These are phyloP conservation scores for Sphaerobolus stellatus DNA, from an alignment of 1,284 basidiomycete species.

Conservation along the genomic window DNA sequence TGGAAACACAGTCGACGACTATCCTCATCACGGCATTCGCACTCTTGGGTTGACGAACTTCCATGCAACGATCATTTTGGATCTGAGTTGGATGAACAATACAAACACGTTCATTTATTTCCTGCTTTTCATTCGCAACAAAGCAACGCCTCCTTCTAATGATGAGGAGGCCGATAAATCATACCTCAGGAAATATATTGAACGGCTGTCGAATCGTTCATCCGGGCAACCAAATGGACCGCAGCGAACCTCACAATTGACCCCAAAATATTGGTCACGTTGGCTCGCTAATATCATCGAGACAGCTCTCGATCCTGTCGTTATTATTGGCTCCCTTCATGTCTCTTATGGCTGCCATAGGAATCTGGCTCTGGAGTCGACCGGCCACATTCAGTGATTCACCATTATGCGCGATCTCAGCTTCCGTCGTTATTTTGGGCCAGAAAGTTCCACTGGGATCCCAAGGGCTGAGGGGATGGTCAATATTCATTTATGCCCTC, in stretches of 20 bases:
- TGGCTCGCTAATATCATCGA: neutral
- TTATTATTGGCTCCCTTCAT: neutral
- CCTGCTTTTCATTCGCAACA: neutral
- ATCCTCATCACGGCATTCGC: constrained; percentile 25
- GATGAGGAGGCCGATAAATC: neutral
- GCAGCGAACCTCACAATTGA: neutral
- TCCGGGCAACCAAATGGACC: neutral
- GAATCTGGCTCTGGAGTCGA: neutral
- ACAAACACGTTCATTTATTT: constrained; percentile 18
- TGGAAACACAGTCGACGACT: constrained; percentile 23
- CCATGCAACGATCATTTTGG: constrained; percentile 24
- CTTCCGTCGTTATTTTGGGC: neutral
- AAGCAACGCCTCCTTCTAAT: neutral
- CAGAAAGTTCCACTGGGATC: neutral
- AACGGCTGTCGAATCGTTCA: neutral
- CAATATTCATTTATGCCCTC: neutral
- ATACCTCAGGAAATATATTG: neutral
- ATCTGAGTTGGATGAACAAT: constrained; percentile 32
- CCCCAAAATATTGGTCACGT: neutral
- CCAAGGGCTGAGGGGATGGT: neutral
- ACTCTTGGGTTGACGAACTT: constrained; percentile 17
- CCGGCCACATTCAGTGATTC: neutral
- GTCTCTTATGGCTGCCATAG: neutral
- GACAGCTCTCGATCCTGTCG: neutral
- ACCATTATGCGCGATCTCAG: neutral